phyloP scores from a whole-genome alignment of 1,284 basidiomycete species.

The Leccinum pachyderme region DNA sequence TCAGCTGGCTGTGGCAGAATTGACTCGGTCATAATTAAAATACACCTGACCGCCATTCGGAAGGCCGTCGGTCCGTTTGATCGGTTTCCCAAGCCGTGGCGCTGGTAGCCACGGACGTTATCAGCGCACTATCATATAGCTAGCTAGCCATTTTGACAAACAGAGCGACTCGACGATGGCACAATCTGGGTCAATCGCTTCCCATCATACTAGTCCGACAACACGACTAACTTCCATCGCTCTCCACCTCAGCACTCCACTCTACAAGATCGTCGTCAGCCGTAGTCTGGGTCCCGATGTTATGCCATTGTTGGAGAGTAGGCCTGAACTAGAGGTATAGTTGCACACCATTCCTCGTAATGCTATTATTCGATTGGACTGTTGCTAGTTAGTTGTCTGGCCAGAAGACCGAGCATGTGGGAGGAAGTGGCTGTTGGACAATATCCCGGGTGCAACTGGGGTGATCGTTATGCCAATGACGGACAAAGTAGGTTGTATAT shows the following conservation, averaged over 20 bases:
- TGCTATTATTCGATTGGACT: background rate
- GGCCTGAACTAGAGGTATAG: slow-evolving; percentile 56
- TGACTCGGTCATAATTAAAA: background rate
- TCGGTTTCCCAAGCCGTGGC: background rate
- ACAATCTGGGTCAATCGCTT: slow-evolving; percentile 28
- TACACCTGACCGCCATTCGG: background rate
- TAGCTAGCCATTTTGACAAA: background rate
- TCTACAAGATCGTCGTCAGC: slow-evolving; percentile 62
- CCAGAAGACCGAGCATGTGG: slow-evolving; percentile 63
- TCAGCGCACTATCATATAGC: background rate
- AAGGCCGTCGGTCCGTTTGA: background rate
- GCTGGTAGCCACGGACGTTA: background rate
- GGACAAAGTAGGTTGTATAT: slow-evolving; percentile 55
- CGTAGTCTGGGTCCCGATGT: slow-evolving; percentile 69
- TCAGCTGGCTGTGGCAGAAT: background rate
- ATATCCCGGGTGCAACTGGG: slow-evolving; percentile 64
- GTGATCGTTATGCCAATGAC: slow-evolving; percentile 62
- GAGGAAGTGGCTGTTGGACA: slow-evolving; percentile 77
- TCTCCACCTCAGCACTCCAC: slow-evolving; percentile 34
- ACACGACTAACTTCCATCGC: slow-evolving; percentile 37
- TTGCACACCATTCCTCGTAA: background rate
- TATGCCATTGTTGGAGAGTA: slow-evolving; percentile 58
- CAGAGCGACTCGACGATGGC: slow-evolving; percentile 23
- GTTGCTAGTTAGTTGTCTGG: slow-evolving; percentile 64
- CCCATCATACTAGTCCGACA: slow-evolving; percentile 3